Evolutionary conservation across 2,329 filamentous ascomycete species (phyloP).

Genomic region (Sclerotinia spermophila): DNA sequence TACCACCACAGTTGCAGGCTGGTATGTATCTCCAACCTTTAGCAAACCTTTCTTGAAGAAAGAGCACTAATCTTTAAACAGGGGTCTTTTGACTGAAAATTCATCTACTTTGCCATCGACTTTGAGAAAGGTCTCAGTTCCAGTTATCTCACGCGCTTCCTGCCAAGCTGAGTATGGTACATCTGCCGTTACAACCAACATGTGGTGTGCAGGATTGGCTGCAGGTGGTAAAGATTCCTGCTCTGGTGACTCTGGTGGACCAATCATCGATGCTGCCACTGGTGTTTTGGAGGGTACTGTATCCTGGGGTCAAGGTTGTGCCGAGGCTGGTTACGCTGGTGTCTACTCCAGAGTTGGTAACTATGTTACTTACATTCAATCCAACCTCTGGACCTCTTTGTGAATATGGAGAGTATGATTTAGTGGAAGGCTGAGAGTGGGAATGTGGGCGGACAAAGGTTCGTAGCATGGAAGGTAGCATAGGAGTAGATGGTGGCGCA

Average conservation of each 20-base stretch:
- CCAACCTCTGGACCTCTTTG: slow-evolving; percentile 3
- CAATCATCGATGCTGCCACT: slow-evolving; percentile 26
- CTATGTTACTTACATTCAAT: slow-evolving; percentile 18
- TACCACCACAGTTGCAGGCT: slow-evolving; percentile 18
- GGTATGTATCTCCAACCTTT: slow-evolving; percentile 18
- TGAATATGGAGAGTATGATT: not conserved
- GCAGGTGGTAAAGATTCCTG: slow-evolving; percentile 29
- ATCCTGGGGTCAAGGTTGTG: slow-evolving; percentile 27
- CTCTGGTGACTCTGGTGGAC: slow-evolving; percentile 28
- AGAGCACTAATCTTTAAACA: not conserved
- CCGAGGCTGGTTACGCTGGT: slow-evolving; percentile 22
- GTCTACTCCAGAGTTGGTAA: slow-evolving; percentile 27
- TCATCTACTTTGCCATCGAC: slow-evolving; percentile 17
- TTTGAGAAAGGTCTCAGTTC: slow-evolving; percentile 27
- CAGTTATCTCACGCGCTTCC: slow-evolving; percentile 22
- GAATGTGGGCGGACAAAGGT: not conserved
- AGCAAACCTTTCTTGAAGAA: not conserved
- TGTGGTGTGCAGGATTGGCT: slow-evolving; percentile 27
- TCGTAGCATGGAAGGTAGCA: not conserved
- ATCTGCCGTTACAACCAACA: slow-evolving; percentile 23
- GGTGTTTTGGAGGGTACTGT: slow-evolving; percentile 25
- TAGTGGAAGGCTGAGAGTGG: not conserved
- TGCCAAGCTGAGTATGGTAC: slow-evolving; percentile 24
- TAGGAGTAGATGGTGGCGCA: not conserved
- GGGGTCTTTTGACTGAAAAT: slow-evolving; percentile 17